Base-by-base conservation (phyloP, 2,329 filamentous ascomycete species). In the Calonectria henricotiae region DNA sequence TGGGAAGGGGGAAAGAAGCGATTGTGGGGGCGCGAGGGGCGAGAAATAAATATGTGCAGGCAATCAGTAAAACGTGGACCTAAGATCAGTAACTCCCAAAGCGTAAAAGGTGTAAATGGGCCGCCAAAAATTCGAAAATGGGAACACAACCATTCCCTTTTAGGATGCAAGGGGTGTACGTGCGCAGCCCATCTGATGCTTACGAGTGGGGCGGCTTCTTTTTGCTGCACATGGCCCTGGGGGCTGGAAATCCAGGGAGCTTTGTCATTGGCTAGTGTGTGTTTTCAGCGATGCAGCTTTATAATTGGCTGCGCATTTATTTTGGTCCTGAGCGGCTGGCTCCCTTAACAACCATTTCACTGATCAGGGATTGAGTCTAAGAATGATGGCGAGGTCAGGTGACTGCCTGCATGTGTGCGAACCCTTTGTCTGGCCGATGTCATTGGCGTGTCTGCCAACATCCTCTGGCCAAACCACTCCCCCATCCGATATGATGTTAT, bases 11-110 rank as follows among this genome's bases (percentile, higher is more conserved):
- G 73, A 72, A 73, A 69, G 55, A 32, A 15, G 15, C 68, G 60
- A 62, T 58, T 74, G 79, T 68, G 81, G 80, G 75, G 75, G 73
- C 65, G 71, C 71, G 73, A 73, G 71, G 74, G 64, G 62, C 67
- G 68, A 68, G 72, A 66, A 76, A 81, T 82, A 83, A 83, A 82
- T 83, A 83, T 75, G 78, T 75, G 79, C 74, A 73, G 73, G 76
- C 78, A 83, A 83, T 83, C 81, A 82, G 80, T 76, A 74, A 76
- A 73, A 20, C 62, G 20, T 43, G 58, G 67, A 54, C 62, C 55
- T 73, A 70, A 58, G 60, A 79, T 79, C 77, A 79, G 76, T 78
- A 75, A 70, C 62, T 43, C 63, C 60, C 68, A 67, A 67, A 67
- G 64, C 63, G 63, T 62, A 51, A 69, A 67, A 63, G 49, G 62